Evolutionary conservation across 2,329 filamentous ascomycete genomes (phyloP).

Genomic region (Emericellopsis atlantica): DNA sequence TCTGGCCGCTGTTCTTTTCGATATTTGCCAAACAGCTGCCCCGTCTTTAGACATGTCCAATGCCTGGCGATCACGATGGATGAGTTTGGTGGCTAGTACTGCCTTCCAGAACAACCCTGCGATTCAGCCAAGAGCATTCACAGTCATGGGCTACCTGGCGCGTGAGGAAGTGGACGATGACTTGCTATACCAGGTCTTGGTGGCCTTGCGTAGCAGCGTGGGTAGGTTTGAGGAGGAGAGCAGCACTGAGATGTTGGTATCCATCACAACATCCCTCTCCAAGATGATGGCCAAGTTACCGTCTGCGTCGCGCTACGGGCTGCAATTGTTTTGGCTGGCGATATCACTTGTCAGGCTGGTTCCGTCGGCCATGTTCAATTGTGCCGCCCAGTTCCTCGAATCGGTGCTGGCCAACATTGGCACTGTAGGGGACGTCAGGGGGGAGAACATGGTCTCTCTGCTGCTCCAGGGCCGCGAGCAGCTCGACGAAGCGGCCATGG

Average conservation of each 20-base stretch:
- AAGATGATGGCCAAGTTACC: conserved; percentile 62
- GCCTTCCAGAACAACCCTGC: conserved; percentile 63
- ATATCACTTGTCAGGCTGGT: conserved; percentile 54
- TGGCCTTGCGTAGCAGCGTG: conserved; percentile 53
- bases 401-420: conserved; percentile 52
- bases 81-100: conserved; percentile 60
- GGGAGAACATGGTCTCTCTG: conserved; percentile 44
- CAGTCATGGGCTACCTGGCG: conserved; percentile 59
- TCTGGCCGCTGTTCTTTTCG: conserved; percentile 48
- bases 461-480: conserved; percentile 48
- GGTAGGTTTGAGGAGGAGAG: conserved; percentile 51
- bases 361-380: conserved; percentile 51
- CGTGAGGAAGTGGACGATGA: conserved; percentile 63
- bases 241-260: conserved; percentile 55
- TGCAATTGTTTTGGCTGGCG: conserved; percentile 59
- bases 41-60: conserved; percentile 54
- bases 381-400: conserved; percentile 51
- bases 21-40: conserved; percentile 50
- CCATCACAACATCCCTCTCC: conserved; percentile 53
- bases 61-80: conserved; percentile 59
- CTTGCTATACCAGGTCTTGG: conserved; percentile 57
- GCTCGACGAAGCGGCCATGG: conserved; percentile 48
- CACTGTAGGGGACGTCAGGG: conserved; percentile 44
- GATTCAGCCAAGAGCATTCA: conserved; percentile 56
- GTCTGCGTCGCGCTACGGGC: conserved; percentile 52